phyloP scores from a whole-genome alignment of 371 early-diverging fungal genomes.

The Homolaphlyctis polyrhiza region DNA sequence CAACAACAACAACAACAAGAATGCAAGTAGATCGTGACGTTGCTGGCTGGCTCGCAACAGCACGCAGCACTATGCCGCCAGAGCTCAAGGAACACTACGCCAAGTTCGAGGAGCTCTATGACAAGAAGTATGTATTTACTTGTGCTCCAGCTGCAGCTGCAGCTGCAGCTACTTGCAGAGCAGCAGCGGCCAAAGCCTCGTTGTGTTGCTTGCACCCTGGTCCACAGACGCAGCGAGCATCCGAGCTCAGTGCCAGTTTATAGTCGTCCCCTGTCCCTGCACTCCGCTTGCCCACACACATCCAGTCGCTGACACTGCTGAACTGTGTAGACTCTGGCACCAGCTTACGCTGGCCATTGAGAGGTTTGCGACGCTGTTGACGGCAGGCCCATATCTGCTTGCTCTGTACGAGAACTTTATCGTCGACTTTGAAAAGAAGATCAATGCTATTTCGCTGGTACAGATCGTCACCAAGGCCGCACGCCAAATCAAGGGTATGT shows the following conservation, averaged over 20 bases:
- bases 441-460: conserved; percentile 89
- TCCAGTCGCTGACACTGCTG: too few species aligned
- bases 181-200: too few species aligned
- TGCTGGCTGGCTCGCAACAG: conserved; percentile 61
- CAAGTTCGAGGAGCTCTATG: conserved; percentile 85
- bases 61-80: conserved; percentile 56
- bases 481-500: conserved; percentile 65
- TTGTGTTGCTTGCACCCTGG: too few species aligned
- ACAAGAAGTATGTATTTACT: conserved; percentile 70
- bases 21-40: conserved; percentile 87
- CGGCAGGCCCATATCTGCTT: conserved; percentile 70
- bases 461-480: conserved; percentile 73
- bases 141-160: not conserved
- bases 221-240: not conserved
- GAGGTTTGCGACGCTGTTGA: conserved; percentile 71
- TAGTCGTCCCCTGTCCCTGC: too few species aligned
- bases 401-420: conserved; percentile 86
- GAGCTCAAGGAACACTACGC: conserved; percentile 66
- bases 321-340: conserved; percentile 82
- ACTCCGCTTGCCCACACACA: too few species aligned
- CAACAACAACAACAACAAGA: not conserved
- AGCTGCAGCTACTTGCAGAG: not conserved
- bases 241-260: not conserved
- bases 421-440: conserved; percentile 84
- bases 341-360: conserved; percentile 82